Base-by-base conservation (phyloP, 2,329 filamentous ascomycete species). In the Pseudomassariella vexata region DNA sequence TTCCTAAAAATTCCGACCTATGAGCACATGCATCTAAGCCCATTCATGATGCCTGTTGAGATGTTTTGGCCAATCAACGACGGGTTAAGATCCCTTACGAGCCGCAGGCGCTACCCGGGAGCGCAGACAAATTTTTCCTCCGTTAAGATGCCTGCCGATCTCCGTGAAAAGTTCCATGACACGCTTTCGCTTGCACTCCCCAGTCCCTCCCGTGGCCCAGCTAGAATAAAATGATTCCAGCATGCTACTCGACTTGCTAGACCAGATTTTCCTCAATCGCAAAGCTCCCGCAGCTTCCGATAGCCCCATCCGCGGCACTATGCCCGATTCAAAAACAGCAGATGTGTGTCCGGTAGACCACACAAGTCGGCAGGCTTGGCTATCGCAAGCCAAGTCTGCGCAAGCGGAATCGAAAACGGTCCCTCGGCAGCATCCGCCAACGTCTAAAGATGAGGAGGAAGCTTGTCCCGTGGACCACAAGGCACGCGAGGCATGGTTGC, bases 391-490 rank as follows among this genome's bases (percentile, higher is more conserved):
- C n/a, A n/a, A n/a, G n/a, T 23, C 21, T 23, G 9, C 21, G 9
- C 21, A 9, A 23, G n/a, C 21, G 9, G n/a, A 23, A 23, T n/a
- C 21, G 9, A 23, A 9, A 23, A 23, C 21, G 21, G 9, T 9
- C n/a, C 21, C n/a, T n/a, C n/a, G 21, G n/a, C 9, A 26, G 30
- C 43, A 40, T 20, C 40, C 9, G 28, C 40, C 21, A 34, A 40
- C 35, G 33, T 38, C 31, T 19, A 24, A 44, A 16, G 39, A 30
- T 17, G 46, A 41, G 12, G 52, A 53, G 28, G 53, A 52, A 42
- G 69, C 68, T 36, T 96, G 92, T 52, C 92, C 92, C 5, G 87
- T 96, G 50, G 89, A 96, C 62, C 84, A 89, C 63, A 85, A 86
- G 50, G 83, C 87, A 32, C 82, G 92, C 49, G 83, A 88, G 49